Evolutionary conservation across 495 filamentous ascomycete species (phyloP), one percentile per base, ranked within the genome.

Genomic region (Parathielavia hyrcaniae): DNA sequence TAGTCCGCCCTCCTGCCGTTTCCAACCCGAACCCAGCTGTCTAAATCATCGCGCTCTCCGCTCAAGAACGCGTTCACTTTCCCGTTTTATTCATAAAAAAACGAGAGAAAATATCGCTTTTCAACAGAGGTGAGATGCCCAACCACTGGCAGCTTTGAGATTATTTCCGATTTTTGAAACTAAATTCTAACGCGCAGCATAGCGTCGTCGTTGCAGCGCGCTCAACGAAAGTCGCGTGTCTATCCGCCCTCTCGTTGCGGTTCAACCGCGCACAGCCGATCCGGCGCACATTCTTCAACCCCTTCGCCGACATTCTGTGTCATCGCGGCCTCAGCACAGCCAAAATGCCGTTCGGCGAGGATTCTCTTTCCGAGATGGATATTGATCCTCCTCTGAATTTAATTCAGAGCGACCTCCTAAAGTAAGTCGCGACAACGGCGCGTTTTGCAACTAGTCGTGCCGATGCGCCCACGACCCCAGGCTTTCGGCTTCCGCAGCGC

Each of bases 321-420:
- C 17, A 10, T 36, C 4, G 32, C 41, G 2, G 26, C 9, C 26
- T 19, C 17, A 22, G 11, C 38, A 16, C 19, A 8, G 20, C 11
- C 41, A 64, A 58, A 20, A 55, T 58, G 59, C 54, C 61, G 2
- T 55, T 54, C 22, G 63, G 55, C 4, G 60, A 63, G 14, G 56
- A 53, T 13, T 50, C 49, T 11, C 23, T 50, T 14, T 11, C 32
- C 7, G 62, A 59, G 2, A 54, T 32, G 19, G 43, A 30, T 5
- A 47, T 59, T 26, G 51, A 26, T 13, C 36, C 66, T 11, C 50
- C 57, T 49, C 58, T 57, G 14, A 30, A 30, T 30, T 6, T 30
- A 6, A 40, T 69, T n/a, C 51, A 63, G 40, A 69, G 66, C 50
- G 66, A 69, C 49, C 32, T 69, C 12, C 41, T 57, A 23, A 49